A percentile compares a stretch with the other conserved stretches of the same genome.
These are phyloP conservation scores for Setaria viridis DNA, from an alignment of 202 grass and related monocot species.

Conservation along the genomic window DNA sequence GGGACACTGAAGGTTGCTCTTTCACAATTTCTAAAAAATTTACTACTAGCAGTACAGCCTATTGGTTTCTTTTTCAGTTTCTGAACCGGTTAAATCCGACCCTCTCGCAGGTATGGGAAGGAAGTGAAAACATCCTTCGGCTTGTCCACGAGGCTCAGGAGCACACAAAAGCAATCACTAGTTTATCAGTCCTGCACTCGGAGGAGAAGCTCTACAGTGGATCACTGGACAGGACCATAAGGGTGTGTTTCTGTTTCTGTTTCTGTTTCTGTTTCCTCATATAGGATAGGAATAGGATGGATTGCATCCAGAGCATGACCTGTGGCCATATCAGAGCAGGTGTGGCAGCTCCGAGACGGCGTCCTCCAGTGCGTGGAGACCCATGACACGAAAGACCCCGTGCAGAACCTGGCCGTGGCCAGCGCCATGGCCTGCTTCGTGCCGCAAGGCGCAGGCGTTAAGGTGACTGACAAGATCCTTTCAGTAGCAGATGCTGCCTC, in stretches of 20 bases:
- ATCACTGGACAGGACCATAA: conserved; percentile 64
- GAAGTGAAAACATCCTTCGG: conserved; percentile 59
- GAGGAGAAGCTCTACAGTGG: conserved; percentile 67
- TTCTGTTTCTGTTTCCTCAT: too few species aligned
- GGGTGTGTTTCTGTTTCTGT: conserved; percentile 32
- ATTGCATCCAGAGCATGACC: neutral
- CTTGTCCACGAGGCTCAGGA: conserved; percentile 56
- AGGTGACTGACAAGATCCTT: conserved; percentile 27
- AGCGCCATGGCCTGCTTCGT: conserved; percentile 62
- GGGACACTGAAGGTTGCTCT: conserved; percentile 64
- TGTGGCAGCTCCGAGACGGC: conserved; percentile 62
- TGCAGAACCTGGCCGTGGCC: conserved; percentile 56
- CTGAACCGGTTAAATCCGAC: neutral
- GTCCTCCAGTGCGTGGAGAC: conserved; percentile 55
- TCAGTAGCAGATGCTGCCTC: neutral
- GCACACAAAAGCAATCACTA: conserved; percentile 66
- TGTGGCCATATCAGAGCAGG: conserved; percentile 23
- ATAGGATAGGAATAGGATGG: too few species aligned
- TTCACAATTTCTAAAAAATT: neutral
- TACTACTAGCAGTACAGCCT: neutral
- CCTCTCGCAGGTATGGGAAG: conserved; percentile 57
- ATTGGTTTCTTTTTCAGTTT: neutral
- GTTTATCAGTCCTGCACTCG: conserved; percentile 46
- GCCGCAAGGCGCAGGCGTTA: conserved; percentile 63
- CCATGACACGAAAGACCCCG: conserved; percentile 56